A percentile compares a stretch with the other conserved stretches of the same genome.
phyloP scores from a whole-genome alignment of 345 rosid species.

The Eutrema japonicum region DNA sequence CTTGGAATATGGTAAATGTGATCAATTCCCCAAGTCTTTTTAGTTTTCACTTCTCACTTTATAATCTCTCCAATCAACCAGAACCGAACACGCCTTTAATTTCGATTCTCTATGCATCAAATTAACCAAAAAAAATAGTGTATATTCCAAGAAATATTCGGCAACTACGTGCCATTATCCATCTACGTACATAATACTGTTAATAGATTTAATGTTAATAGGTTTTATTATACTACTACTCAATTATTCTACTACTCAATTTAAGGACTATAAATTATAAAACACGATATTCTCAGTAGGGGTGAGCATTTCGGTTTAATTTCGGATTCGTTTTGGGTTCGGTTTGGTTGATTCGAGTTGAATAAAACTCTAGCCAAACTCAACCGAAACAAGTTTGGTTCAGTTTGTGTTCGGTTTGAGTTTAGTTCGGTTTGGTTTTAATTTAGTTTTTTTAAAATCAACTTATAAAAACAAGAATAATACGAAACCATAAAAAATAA shows the following conservation, averaged over 20 bases:
- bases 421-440: too few relatives aligned
- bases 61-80: conserved; percentile 29
- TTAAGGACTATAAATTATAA: neutral
- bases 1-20: conserved; percentile 36
- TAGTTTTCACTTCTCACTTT: conserved; percentile 28
- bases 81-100: conserved; percentile 42
- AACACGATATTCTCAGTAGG: too few relatives aligned
- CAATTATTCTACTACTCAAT: neutral
- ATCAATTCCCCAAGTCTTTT: conserved; percentile 46
- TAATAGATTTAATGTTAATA: neutral
- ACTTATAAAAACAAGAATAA: too few relatives aligned
- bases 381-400: too few relatives aligned
- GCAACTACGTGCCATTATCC: conserved; percentile 26
- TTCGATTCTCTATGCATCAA: conserved; percentile 40
- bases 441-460: too few relatives aligned
- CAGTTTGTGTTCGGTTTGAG: too few relatives aligned
- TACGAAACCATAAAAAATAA: too few relatives aligned
- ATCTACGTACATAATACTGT: neutral
- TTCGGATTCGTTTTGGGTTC: too few relatives aligned
- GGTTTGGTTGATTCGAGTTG: too few relatives aligned
- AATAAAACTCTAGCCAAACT: too few relatives aligned
- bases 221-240: too few relatives aligned
- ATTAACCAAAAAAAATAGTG: conserved; percentile 13
- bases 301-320: too few relatives aligned
- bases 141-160: conserved; percentile 24